Evolutionary conservation across 2,329 filamentous ascomycete species (phyloP).

Genomic region (Hymenoscyphus fraxineus): DNA sequence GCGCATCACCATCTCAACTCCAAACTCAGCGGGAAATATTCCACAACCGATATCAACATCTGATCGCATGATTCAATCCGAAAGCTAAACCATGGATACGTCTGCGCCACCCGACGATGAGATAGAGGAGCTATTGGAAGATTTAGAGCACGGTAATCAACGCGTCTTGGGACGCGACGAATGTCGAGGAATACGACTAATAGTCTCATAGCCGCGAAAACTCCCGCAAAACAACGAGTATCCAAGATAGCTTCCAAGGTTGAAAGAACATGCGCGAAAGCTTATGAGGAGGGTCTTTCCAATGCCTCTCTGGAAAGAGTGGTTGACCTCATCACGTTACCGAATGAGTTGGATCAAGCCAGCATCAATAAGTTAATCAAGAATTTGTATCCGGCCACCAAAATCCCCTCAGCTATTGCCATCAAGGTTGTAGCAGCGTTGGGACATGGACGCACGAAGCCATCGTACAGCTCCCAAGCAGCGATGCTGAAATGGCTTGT

Average conservation of each 20-base stretch:
- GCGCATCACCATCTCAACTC: neutral
- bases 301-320: slow-evolving; percentile 57
- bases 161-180: slow-evolving; percentile 22
- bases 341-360: slow-evolving; percentile 71
- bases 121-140: slow-evolving; percentile 25
- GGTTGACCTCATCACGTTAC: slow-evolving; percentile 62
- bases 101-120: slow-evolving; percentile 11
- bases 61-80: neutral
- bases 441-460: slow-evolving; percentile 74
- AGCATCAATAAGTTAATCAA: slow-evolving; percentile 66
- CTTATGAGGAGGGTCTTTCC: slow-evolving; percentile 66
- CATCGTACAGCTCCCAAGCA: slow-evolving; percentile 66
- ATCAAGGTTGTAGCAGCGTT: slow-evolving; percentile 67
- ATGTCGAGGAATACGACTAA: neutral
- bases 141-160: slow-evolving; percentile 30
- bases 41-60: neutral
- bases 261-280: slow-evolving; percentile 57
- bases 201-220: slow-evolving; percentile 47
- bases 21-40: neutral
- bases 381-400: slow-evolving; percentile 69
- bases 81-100: slow-evolving; percentile 13
- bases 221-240: slow-evolving; percentile 63
- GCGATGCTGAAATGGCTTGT: slow-evolving; percentile 74
- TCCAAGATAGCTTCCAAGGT: slow-evolving; percentile 60
- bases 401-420: slow-evolving; percentile 57